Evolutionary conservation across 225 moss, liverwort and hornwort genomes (phyloP).

Genomic region (Marchantia paleacea): DNA sequence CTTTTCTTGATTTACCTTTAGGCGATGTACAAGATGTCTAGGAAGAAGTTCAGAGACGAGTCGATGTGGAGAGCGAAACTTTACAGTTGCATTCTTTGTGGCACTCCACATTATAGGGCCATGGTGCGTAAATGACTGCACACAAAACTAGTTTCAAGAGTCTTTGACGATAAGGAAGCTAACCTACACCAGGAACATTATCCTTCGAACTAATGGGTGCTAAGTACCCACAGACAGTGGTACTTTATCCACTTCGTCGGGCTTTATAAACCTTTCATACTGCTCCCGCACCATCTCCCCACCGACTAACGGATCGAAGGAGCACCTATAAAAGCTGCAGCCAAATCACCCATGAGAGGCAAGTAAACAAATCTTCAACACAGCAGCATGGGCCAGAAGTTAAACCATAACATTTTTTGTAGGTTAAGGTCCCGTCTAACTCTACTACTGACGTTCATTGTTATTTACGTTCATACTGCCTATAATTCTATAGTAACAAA

Average conservation of each 20-base stretch:
- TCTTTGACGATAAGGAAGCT: neutral
- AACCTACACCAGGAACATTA: conserved; percentile 8
- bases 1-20: conserved; percentile 4
- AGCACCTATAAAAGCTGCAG: conserved; percentile 65
- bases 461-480: no score
- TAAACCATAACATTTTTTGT: no score
- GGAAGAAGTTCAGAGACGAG: neutral
- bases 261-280: conserved; percentile 41
- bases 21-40: conserved; percentile 9
- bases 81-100: neutral
- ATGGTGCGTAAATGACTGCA: neutral
- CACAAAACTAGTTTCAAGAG: neutral
- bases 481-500: no score
- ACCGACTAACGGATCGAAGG: conserved; percentile 65
- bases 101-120: neutral
- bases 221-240: conserved; percentile 1
- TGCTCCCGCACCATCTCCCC: conserved; percentile 54
- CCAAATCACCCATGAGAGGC: neutral
- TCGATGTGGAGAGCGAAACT: neutral
- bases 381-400: neutral
- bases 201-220: neutral
- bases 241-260: conserved; percentile 23
- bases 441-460: no score
- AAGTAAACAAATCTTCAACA: neutral
- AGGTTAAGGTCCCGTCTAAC: no score